Evolutionary conservation across 139 green algal genomes (phyloP).

Genomic region (Chlorella sorokiniana): DNA sequence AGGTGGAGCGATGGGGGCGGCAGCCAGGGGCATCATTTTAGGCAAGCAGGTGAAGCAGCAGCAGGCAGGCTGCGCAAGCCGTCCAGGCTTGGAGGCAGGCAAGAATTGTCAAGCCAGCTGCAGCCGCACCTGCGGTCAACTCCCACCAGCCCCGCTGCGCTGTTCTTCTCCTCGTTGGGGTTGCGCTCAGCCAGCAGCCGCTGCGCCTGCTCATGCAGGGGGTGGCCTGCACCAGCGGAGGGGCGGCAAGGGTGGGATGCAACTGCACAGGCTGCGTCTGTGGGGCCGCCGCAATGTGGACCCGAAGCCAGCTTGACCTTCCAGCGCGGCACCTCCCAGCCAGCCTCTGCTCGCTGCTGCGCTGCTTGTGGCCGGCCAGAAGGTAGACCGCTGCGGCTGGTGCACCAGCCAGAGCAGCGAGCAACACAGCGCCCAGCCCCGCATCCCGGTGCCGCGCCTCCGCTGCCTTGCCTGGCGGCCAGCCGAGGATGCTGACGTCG

Average conservation of each 20-base stretch:
- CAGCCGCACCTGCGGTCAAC: slow-evolving; percentile 39
- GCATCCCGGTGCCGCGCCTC: neutral
- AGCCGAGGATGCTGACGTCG: slow-evolving; percentile 70
- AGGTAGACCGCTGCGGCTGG: too few species aligned
- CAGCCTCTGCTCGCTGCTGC: too few species aligned
- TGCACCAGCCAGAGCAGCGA: too few species aligned
- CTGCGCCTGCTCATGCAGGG: slow-evolving; percentile 56
- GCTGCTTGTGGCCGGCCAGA: too few species aligned
- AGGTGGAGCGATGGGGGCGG: neutral
- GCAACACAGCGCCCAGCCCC: too few species aligned
- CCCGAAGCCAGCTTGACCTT: too few species aligned
- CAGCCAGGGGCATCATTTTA: neutral
- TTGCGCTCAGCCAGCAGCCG: slow-evolving; percentile 59
- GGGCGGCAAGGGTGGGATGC: neutral
- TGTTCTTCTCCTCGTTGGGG: slow-evolving; percentile 78
- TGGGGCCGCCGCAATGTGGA: neutral
- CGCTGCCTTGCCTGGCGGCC: slow-evolving; percentile 13
- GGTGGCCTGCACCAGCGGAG: slow-evolving; percentile 37
- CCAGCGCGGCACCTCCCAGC: too few species aligned
- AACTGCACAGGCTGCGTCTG: neutral
- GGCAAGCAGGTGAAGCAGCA: neutral
- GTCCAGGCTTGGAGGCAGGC: too few species aligned
- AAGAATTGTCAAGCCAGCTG: neutral
- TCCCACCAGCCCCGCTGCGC: slow-evolving; percentile 59
- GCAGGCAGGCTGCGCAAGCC: neutral